Evolutionary conservation across 495 filamentous ascomycete species (phyloP), one percentile per base, ranked within the genome.

Genomic region (Halenospora varia): DNA sequence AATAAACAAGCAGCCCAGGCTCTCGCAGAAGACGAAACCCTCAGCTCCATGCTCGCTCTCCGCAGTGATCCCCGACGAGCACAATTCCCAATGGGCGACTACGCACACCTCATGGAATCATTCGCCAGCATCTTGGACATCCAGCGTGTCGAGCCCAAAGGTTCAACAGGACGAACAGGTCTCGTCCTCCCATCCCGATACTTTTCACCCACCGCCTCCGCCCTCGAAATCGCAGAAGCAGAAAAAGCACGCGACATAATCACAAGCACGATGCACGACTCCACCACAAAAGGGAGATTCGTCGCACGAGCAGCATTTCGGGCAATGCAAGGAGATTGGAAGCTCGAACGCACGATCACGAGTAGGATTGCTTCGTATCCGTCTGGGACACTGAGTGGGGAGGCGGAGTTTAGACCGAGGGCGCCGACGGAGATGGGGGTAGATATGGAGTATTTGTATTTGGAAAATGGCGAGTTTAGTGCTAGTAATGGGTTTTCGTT

Each of bases 1-100:
- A 57, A 67, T 18, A 19, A 20, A 0, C 19, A 41, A 23, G 57
- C 59, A 9, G 8, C 18, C 18, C 45, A 64, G 24, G 51, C 57
- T 2, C 25, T 66, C 0, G 61, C 22, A 8, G 57, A 64, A n/a
- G 79, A 81, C 54, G 66, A 60, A 10, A 76, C 71, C 0, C 72
- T 81, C 52, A 60, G 72, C 22, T 62, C 69, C 2, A 78, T 75
- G 8, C 53, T 83, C 18, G 53, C 53, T 6, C 69, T 81, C 0
- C 72, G 78, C 20, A 61, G 65, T 13, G 59, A 68, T 11, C 57
- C 70, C 59, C 2, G 68, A 64, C 42, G 70, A 52, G 70, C 82
- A 0, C 88, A 92, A 59, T 93, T 88, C 56, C 89, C 88, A 22
- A 89, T 91, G 82, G 83, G 82, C 19, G 91, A 95, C 68, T 93